Percentiles rank a stretch among this genome's conserved stretches.
These are phyloP conservation scores for Ustulina deusta DNA, from an alignment of 2,329 filamentous ascomycete species.

Conservation along the genomic window DNA sequence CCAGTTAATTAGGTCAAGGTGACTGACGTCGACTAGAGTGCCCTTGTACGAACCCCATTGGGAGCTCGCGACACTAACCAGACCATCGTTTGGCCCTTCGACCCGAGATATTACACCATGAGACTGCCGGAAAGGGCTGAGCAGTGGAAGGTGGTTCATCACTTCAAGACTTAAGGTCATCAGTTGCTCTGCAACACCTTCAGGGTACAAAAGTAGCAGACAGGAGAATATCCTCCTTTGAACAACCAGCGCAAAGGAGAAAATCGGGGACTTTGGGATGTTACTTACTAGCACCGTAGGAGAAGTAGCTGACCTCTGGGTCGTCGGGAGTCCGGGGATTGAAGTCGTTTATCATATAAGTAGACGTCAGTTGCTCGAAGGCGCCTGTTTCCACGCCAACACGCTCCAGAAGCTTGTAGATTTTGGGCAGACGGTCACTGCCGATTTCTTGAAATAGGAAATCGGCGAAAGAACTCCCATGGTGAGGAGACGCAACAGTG, in stretches of 20 bases:
- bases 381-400: conserved; percentile 69
- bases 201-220: background rate
- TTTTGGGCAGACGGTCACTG: conserved; percentile 63
- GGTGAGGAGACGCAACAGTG: conserved; percentile 67
- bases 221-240: background rate
- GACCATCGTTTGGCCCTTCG: conserved; percentile 73
- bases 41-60: conserved; percentile 74
- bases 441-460: conserved; percentile 63
- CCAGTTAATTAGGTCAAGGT: conserved; percentile 77
- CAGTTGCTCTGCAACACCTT: background rate
- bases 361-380: conserved; percentile 70
- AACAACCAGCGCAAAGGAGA: background rate
- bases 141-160: conserved; percentile 66
- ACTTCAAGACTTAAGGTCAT: conserved; percentile 37
- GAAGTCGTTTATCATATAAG: conserved; percentile 69
- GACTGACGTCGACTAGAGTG: conserved; percentile 70
- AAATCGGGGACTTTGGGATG: background rate
- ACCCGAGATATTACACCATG: conserved; percentile 61
- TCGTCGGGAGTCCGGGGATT: conserved; percentile 69
- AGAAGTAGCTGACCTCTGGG: conserved; percentile 68
- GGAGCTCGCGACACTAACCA: conserved; percentile 74
- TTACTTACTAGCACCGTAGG: conserved; percentile 64
- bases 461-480: conserved; percentile 68
- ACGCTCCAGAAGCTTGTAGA: conserved; percentile 63
- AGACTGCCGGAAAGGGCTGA: conserved; percentile 71